phyloP scores from a whole-genome alignment of 768 basidiomycete species.

The Solioccasus polychromus region DNA sequence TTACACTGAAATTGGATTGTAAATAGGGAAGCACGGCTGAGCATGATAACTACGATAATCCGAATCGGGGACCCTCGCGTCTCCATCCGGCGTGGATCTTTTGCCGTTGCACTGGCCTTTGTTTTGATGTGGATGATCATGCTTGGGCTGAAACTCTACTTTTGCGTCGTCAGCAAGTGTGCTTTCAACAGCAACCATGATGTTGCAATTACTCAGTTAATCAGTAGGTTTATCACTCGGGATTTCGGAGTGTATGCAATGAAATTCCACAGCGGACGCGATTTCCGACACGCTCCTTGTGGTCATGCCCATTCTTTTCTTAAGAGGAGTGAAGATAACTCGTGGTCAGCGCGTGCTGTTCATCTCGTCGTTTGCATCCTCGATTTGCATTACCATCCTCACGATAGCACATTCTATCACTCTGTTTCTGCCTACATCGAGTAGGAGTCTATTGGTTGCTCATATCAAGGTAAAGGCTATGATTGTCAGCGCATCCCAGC shows the following conservation, averaged over 20 bases:
- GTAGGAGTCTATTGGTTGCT: constrained; percentile 3
- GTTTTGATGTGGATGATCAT: constrained; percentile 14
- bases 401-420: constrained; percentile 10
- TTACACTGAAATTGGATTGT: not conserved
- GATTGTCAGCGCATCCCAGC: not conserved
- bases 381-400: constrained; percentile 20
- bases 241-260: not conserved
- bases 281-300: constrained; percentile 18
- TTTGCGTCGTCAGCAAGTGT: not conserved
- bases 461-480: constrained; percentile 20
- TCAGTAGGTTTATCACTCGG: constrained; percentile 5
- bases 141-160: constrained; percentile 3
- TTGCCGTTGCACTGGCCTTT: constrained; percentile 6
- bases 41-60: constrained; percentile 13
- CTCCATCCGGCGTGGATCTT: not conserved
- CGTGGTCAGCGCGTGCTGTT: constrained; percentile 13
- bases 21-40: constrained; percentile 17
- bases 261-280: constrained; percentile 13
- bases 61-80: constrained; percentile 5
- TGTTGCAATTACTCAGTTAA: constrained; percentile 13
- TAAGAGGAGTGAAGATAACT: constrained; percentile 13
- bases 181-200: not conserved
- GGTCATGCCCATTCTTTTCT: constrained; percentile 12
- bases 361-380: constrained; percentile 18
- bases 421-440: constrained; percentile 7